phyloP scores from a whole-genome alignment of 1,284 basidiomycete genomes.

The Cryptococcus depauperatus region DNA sequence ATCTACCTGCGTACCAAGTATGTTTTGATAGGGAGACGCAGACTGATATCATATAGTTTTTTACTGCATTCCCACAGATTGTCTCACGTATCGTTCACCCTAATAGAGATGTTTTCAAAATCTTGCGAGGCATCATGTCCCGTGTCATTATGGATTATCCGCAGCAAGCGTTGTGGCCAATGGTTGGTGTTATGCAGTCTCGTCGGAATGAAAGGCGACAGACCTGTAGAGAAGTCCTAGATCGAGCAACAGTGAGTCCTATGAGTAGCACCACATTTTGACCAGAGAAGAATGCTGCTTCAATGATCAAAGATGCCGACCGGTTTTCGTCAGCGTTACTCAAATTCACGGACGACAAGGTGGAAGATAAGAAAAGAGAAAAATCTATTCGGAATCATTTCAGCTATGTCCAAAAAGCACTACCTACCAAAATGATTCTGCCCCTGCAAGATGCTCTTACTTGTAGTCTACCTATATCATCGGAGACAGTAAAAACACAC shows the following conservation, averaged over 20 bases:
- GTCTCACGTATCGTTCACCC: constrained; percentile 85
- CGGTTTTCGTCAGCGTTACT: constrained; percentile 30
- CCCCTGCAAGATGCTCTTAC: constrained; percentile 91
- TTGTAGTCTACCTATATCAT: constrained; percentile 69
- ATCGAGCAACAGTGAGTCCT: constrained; percentile 30
- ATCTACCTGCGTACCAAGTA: constrained; percentile 69
- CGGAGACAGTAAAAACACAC: constrained; percentile 57
- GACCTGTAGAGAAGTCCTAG: constrained; percentile 30
- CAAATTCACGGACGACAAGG: constrained; percentile 34
- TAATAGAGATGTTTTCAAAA: constrained; percentile 59
- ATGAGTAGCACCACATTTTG: not conserved
- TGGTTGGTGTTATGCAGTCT: constrained; percentile 81
- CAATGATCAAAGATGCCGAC: constrained; percentile 32
- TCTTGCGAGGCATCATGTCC: constrained; percentile 64
- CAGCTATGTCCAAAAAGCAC: constrained; percentile 52
- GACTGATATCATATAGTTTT: constrained; percentile 62
- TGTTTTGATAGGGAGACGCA: constrained; percentile 3
- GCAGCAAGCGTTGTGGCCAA: constrained; percentile 88
- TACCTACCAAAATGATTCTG: constrained; percentile 65
- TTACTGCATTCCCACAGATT: constrained; percentile 92
- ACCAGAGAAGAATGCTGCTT: not conserved
- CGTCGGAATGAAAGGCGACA: constrained; percentile 58
- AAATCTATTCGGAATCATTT: constrained; percentile 49
- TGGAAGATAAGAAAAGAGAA: constrained; percentile 33
- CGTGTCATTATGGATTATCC: constrained; percentile 74